These are phyloP conservation scores for Eucalyptus camaldulensis DNA, from an alignment of 345 rosid genomes.

Conservation along the genomic window DNA sequence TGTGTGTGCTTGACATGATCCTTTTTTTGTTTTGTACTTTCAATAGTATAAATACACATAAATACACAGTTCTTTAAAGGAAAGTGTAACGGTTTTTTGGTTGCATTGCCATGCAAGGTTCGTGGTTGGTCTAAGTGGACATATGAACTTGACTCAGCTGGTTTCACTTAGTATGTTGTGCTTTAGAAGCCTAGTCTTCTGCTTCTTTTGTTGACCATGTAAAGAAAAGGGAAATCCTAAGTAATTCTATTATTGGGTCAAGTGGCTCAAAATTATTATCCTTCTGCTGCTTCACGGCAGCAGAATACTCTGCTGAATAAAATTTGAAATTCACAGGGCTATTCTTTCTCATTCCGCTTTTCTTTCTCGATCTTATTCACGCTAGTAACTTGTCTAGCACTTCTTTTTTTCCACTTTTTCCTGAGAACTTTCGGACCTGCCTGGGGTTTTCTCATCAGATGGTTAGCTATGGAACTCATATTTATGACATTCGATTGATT, in stretches of 20 bases:
- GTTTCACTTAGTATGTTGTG: not conserved
- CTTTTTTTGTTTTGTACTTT: not conserved
- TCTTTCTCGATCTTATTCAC: not conserved
- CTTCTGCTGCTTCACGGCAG: not conserved
- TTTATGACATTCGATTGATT: not conserved
- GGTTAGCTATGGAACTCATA: not conserved
- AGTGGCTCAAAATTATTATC: slow-evolving; percentile 25
- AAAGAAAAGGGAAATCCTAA: not conserved
- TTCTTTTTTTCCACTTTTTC: not conserved
- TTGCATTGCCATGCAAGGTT: not conserved
- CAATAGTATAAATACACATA: not conserved
- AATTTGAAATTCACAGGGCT: slow-evolving; percentile 87
- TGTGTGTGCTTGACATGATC: not conserved
- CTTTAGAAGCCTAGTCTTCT: not conserved
- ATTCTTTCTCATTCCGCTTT: not conserved
- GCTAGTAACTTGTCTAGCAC: not conserved
- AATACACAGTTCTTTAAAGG: not conserved
- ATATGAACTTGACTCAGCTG: not conserved
- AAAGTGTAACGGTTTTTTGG: not conserved
- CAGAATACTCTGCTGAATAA: slow-evolving; percentile 22
- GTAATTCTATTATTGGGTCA: slow-evolving; percentile 57
- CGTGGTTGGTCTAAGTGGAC: not conserved
- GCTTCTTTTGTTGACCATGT: not conserved
- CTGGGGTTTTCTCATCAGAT: not conserved
- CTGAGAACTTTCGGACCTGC: not conserved